These are phyloP conservation scores for Pseudonitzschia delicatissima DNA, from an alignment of 108 stramenopile genomes.

Conservation along the genomic window DNA sequence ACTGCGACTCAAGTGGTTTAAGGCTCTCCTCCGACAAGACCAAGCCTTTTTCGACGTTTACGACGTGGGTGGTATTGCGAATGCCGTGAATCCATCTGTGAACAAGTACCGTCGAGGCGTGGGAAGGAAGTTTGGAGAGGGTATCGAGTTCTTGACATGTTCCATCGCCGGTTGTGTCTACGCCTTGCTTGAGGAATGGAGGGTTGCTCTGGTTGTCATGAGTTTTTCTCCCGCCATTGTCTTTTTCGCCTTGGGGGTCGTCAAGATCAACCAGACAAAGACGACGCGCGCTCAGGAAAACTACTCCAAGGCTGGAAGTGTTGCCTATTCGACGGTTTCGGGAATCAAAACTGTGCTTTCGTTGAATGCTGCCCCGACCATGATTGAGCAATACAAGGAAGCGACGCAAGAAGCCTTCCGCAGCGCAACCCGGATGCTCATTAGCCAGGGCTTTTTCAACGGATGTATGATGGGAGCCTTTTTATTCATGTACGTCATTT, in stretches of 20 bases:
- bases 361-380: constrained; percentile 43
- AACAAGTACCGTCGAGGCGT: constrained; percentile 45
- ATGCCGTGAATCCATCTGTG: constrained; percentile 14
- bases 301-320: constrained; percentile 50
- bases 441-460: constrained; percentile 55
- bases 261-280: constrained; percentile 57
- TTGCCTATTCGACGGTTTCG: constrained; percentile 54
- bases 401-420: constrained; percentile 64
- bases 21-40: constrained; percentile 65
- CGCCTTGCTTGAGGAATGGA: constrained; percentile 56
- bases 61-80: constrained; percentile 44
- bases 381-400: constrained; percentile 40
- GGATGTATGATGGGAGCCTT: constrained; percentile 67
- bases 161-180: constrained; percentile 58
- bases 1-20: constrained; percentile 47
- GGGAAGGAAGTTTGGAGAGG: constrained; percentile 71
- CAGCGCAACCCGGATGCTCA: constrained; percentile 28
- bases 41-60: constrained; percentile 58
- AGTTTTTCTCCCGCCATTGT: constrained; percentile 47
- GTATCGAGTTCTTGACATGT: constrained; percentile 63
- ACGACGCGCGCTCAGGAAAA: constrained; percentile 21
- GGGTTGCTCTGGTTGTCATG: constrained; percentile 60
- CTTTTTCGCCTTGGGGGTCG: constrained; percentile 37
- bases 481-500: constrained; percentile 47
- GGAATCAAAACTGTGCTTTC: constrained; percentile 55